Conservation (phyloP, 2,329 filamentous ascomycete genomes). For the Ampelomyces quisqualis region DNA sequence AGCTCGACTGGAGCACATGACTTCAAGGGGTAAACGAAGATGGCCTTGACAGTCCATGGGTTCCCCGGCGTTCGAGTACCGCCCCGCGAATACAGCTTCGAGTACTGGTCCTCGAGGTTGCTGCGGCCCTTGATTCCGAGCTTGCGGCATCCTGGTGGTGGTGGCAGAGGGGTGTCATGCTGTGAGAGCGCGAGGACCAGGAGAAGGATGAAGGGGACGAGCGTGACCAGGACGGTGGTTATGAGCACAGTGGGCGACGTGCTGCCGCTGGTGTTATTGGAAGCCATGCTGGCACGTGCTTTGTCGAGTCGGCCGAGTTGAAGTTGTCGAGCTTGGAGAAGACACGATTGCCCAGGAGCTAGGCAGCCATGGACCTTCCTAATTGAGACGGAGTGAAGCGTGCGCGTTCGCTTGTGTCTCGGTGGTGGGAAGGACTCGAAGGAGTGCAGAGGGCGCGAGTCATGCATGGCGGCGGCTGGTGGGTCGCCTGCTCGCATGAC, state of each 20-base stretch:
- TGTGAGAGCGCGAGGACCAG: conserved; percentile 29
- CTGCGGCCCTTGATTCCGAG: conserved; percentile 52
- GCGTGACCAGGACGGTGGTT: conserved; percentile 9
- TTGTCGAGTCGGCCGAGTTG: background rate
- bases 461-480: conserved; percentile 22
- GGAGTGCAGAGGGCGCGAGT: conserved; percentile 22
- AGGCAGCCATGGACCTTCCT: conserved; percentile 4
- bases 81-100: conserved; percentile 50
- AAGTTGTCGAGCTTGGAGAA: background rate
- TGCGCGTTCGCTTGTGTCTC: background rate
- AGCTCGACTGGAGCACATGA: conserved; percentile 78
- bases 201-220: conserved; percentile 25
- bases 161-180: conserved; percentile 19
- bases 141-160: conserved; percentile 53
- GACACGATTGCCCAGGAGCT: conserved; percentile 18
- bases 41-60: conserved; percentile 59
- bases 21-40: conserved; percentile 82
- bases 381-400: background rate
- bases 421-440: conserved; percentile 4
- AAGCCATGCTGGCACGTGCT: background rate
- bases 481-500: conserved; percentile 24
- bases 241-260: background rate
- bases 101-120: conserved; percentile 60
- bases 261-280: background rate
- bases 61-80: conserved; percentile 27